Base-by-base conservation (phyloP, 163 green algal species). In the Prototheca cutis region DNA sequence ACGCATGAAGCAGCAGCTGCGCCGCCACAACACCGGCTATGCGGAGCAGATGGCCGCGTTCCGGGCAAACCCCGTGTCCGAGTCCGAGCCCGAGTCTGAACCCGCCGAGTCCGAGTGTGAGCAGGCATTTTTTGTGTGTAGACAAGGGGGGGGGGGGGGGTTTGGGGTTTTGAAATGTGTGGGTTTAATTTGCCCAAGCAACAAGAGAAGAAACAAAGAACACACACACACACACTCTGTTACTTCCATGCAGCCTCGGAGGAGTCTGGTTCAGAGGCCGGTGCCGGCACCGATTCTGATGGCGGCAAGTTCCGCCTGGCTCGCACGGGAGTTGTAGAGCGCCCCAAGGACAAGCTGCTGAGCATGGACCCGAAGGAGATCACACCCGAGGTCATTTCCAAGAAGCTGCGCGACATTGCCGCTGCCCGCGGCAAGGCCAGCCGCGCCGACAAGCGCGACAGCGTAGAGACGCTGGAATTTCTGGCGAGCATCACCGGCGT, bases 1-100 rank as follows among this genome's bases (percentile, higher is more conserved):
- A 70, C 87, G 86, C 40, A 95, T 99, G 90, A 87, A 87, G 33
- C 93, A 99, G 78, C 88, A 88, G 36, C 69, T 99, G 24, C 91
- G 92, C 61, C 97, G 97, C 81, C 85, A 96, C 74, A 91, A 91
- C 62, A 53, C 75, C 18, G 55, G 58, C 15, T 93, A 85, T 48
- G 63, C 73, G 24, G 84, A 85, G 54, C 71, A 86, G 55, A 86
- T 97, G 40, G 63, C 67, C 7, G 73, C 70, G 31, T 86, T 85
- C 67, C 65, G 79, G n/a, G 76, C 54, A 4, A 85, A 87, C 62
- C 82, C 80, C 0, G 68, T 67, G 21, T 56, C 7, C 21, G 66
- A 72, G 42, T 59, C 27, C 1, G 71, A 75, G 55, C 5, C 39
- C 17, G 57, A 55, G 40, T 27, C 31, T 21, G 56, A 63, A 27